Conservation (phyloP, 441 rosid genomes). For the Heliophila coronopifolia region DNA sequence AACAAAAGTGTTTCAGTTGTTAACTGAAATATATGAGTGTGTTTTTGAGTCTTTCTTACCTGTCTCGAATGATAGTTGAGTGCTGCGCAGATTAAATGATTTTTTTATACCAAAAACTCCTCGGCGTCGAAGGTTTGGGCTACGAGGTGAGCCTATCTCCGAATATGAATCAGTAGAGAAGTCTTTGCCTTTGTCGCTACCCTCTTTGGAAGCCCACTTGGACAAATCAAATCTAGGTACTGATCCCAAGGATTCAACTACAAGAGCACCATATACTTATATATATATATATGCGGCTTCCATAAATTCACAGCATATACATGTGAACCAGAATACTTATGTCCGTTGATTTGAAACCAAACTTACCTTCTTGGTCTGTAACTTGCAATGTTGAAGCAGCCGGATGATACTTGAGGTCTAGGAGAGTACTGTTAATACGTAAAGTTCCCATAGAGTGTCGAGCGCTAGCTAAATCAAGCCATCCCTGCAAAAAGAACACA, state of each 20-base stretch:
- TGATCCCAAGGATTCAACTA: conserved; percentile 40
- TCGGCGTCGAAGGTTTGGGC: conserved; percentile 42
- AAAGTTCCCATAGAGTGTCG: conserved; percentile 87
- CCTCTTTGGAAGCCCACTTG: conserved; percentile 58
- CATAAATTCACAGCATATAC: not conserved
- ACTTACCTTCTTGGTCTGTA: conserved; percentile 32
- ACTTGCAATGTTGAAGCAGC: conserved; percentile 67
- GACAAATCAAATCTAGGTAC: conserved; percentile 52
- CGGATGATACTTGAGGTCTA: conserved; percentile 66
- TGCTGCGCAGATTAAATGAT: conserved; percentile 76
- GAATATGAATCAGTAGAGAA: conserved; percentile 28
- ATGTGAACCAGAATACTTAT: not conserved
- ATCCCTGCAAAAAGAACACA: conserved; percentile 46
- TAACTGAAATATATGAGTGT: too few relatives aligned
- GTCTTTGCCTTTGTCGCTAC: conserved; percentile 27
- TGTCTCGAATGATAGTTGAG: conserved; percentile 82
- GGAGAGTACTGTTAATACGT: conserved; percentile 58
- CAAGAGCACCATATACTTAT: conserved; percentile 2
- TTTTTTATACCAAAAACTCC: conserved; percentile 31
- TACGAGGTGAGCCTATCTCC: conserved; percentile 31
- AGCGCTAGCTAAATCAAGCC: conserved; percentile 88
- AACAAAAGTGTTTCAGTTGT: not conserved
- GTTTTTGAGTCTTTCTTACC: too few relatives aligned
- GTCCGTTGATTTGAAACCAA: not conserved
- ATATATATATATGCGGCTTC: too few relatives aligned